Base-by-base conservation (phyloP, 2,329 filamentous ascomycete species). In the Pyricularia pennisetigena region DNA sequence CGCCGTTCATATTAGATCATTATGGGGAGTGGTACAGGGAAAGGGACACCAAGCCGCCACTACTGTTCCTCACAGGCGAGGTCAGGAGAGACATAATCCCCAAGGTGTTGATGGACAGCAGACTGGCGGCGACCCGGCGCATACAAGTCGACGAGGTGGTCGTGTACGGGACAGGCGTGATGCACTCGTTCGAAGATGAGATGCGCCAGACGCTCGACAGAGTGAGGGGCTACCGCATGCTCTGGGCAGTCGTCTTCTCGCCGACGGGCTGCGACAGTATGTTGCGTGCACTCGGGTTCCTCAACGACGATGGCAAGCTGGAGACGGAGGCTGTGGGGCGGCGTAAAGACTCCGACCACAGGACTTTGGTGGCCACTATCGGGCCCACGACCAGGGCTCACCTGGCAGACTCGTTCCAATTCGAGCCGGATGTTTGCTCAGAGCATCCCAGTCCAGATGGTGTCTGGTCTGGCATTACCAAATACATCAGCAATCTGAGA, bases 11-110 rank as follows among this genome's bases (percentile, higher is more conserved):
- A 68, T 82, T 97, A 6, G 79, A 88, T 2, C 90, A 97, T 75
- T 97, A 97, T 75, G 86, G 74, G 28, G 74, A 79, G 66, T 84
- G 82, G 81, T 83, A 86, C 71, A 71, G 74, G 49, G 76, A 76
- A 54, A 75, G 77, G 66, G 65, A 75, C 12, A 73, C 72, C 16
- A 87, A 87, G 73, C 88, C 86, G 0, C 85, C 90, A 0, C 77
- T 98, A 5, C 80, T 98, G 0, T 99, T 98, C 76, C 85, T 96
- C 16, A 93, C 97, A 0, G 95, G 95, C 24, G 94, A 97, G 76
- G 91, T 94, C 75, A 86, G 93, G 68, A 83, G 95, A 63, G 95
- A 98, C 76, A 88, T 97, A 71, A 97, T 99, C 71, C 94, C 95
- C 1, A 91, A 86, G 73, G 92, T 87, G 1, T 80, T 98, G 54